phyloP scores from a whole-genome alignment of 2,329 filamentous ascomycete species.

The Thielaviopsis punctulata region DNA sequence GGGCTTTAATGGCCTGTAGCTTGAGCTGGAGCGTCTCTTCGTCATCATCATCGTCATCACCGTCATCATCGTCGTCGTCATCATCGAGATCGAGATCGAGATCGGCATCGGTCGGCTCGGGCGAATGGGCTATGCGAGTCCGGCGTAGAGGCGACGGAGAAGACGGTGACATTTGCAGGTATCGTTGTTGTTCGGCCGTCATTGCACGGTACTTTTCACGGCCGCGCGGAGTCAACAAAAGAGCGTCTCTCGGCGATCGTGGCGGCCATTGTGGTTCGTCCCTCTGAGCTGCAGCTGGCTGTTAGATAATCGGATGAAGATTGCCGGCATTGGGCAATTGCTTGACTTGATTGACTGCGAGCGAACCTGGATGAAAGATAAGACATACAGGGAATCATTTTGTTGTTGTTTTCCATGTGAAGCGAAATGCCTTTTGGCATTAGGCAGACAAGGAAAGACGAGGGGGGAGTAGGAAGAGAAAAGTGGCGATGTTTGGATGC shows the following conservation, averaged over 20 bases:
- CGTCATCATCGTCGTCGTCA: conserved; percentile 22
- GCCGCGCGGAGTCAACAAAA: conserved; percentile 56
- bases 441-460: not conserved
- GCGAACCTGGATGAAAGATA: conserved; percentile 1
- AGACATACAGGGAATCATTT: conserved; percentile 9
- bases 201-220: conserved; percentile 45
- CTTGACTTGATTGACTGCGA: too few species aligned
- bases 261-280: conserved; percentile 46
- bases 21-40: conserved; percentile 81
- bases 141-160: conserved; percentile 41
- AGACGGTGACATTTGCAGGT: conserved; percentile 48
- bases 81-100: too few species aligned
- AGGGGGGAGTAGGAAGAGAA: not conserved
- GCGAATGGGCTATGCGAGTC: conserved; percentile 3
- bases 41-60: conserved; percentile 56
- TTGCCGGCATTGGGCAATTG: not conserved
- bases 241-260: conserved; percentile 45
- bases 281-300: conserved; percentile 15
- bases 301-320: not conserved
- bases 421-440: conserved; percentile 10
- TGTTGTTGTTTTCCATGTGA: conserved; percentile 9
- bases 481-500: not conserved
- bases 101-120: conserved; percentile 16
- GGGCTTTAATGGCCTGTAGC: conserved; percentile 74
- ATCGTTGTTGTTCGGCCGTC: conserved; percentile 21